Conservation (phyloP, 768 basidiomycete genomes). For the Xanthoconium purpureum region DNA sequence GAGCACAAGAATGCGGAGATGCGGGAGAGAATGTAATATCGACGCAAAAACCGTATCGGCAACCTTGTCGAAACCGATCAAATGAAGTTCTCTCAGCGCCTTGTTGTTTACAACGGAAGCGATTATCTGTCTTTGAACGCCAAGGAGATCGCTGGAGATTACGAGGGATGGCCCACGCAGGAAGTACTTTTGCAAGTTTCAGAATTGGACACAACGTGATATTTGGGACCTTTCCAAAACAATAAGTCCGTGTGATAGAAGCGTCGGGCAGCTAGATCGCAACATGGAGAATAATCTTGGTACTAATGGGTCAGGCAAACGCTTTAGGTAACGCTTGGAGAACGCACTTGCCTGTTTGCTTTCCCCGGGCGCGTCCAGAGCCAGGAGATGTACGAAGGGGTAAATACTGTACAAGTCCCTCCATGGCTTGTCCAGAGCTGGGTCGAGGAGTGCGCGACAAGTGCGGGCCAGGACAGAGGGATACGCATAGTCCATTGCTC, state of each 20-base stretch:
- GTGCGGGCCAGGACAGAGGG: conserved; percentile 25
- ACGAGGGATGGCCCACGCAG: conserved; percentile 50
- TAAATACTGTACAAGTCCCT: conserved; percentile 18
- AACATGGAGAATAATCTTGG: conserved; percentile 53
- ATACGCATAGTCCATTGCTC: conserved; percentile 3
- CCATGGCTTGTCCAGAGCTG: conserved; percentile 28
- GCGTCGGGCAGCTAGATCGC: conserved; percentile 45
- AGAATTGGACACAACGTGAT: neutral
- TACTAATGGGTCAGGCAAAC: conserved; percentile 50
- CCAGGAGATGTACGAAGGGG: conserved; percentile 21
- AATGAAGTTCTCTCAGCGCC: conserved; percentile 44
- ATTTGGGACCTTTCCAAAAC: conserved; percentile 40
- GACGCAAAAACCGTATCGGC: conserved; percentile 51
- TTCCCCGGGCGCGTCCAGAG: neutral
- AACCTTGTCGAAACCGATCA: conserved; percentile 52
- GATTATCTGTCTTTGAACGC: conserved; percentile 51
- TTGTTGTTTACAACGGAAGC: conserved; percentile 34
- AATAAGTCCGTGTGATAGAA: conserved; percentile 55
- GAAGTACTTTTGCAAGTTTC: conserved; percentile 44
- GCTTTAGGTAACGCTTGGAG: conserved; percentile 41
- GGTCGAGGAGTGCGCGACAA: conserved; percentile 21
- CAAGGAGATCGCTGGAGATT: conserved; percentile 49
- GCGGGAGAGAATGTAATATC: conserved; percentile 43
- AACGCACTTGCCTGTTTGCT: conserved; percentile 20
- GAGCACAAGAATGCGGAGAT: conserved; percentile 48